Conservation (phyloP, 2,329 filamentous ascomycete species). For the Fusarium secorum region DNA sequence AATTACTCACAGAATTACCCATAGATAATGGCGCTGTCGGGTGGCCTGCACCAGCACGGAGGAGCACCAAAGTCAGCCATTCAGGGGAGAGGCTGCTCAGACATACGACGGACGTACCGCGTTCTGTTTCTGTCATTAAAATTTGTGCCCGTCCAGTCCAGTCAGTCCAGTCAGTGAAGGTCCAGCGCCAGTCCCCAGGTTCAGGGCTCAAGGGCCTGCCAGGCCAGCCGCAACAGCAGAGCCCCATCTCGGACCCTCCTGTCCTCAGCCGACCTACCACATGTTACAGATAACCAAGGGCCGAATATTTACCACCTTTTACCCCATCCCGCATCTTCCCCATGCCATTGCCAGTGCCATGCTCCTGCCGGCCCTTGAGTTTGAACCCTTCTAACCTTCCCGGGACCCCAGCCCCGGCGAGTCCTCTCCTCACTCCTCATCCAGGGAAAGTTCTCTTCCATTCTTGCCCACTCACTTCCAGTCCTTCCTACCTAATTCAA, state of each 20-base stretch:
- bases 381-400: constrained; percentile 32
- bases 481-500: constrained; percentile 27
- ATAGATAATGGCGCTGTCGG: constrained; percentile 5
- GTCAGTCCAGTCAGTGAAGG: not conserved
- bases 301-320: constrained; percentile 36
- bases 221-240: constrained; percentile 28
- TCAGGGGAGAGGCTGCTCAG: constrained; percentile 6
- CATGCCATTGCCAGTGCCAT: constrained; percentile 2
- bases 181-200: not conserved
- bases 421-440: constrained; percentile 17
- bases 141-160: constrained; percentile 4
- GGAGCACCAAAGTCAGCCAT: constrained; percentile 1
- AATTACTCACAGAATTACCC: constrained; percentile 9
- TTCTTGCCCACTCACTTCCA: not conserved
- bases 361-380: constrained; percentile 1
- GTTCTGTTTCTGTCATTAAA: constrained; percentile 23
- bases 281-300: constrained; percentile 36
- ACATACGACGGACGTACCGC: not conserved
- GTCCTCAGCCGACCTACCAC: constrained; percentile 31
- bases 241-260: constrained; percentile 39
- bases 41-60: constrained; percentile 18
- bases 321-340: constrained; percentile 34
- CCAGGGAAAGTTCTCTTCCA: not conserved
- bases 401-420: constrained; percentile 34
- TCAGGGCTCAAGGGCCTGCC: not conserved